Conservation (phyloP, 345 rosid genomes). For the Psidium friedrichsthalianum region DNA sequence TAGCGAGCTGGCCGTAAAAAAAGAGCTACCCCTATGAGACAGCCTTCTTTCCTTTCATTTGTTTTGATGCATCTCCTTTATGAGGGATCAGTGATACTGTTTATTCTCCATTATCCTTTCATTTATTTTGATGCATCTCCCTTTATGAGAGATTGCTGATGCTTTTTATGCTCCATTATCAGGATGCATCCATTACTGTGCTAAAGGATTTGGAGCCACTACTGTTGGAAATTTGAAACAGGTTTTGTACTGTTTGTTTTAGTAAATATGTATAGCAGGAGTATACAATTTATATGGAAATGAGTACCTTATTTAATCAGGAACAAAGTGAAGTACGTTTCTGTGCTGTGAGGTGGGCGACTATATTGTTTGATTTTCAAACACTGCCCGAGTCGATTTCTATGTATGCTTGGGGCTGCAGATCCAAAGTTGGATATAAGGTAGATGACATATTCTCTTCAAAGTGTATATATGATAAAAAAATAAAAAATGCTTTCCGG, state of each 20-base stretch:
- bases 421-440: slow-evolving; percentile 88
- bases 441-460: slow-evolving; percentile 15
- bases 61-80: too few species aligned
- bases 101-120: too few species aligned
- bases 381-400: slow-evolving; percentile 89
- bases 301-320: slow-evolving; percentile 26
- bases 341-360: slow-evolving; percentile 89
- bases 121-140: neutral
- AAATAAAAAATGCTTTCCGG: neutral
- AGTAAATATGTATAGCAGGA: neutral
- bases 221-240: slow-evolving; percentile 56
- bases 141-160: neutral
- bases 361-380: slow-evolving; percentile 66
- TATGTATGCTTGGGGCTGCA: slow-evolving; percentile 83
- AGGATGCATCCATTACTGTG: slow-evolving; percentile 62
- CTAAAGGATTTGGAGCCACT: slow-evolving; percentile 67
- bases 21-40: too few species aligned
- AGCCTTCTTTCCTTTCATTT: neutral
- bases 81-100: too few species aligned
- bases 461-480: neutral
- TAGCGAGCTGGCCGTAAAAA: too few species aligned
- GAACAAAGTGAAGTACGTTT: slow-evolving; percentile 93
- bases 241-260: slow-evolving; percentile 22
- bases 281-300: neutral
- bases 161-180: neutral